A percentile compares a stretch with the other conserved stretches of the same genome.
Conservation (phyloP, 805 yeast genomes). For the Candida bentonensis region DNA sequence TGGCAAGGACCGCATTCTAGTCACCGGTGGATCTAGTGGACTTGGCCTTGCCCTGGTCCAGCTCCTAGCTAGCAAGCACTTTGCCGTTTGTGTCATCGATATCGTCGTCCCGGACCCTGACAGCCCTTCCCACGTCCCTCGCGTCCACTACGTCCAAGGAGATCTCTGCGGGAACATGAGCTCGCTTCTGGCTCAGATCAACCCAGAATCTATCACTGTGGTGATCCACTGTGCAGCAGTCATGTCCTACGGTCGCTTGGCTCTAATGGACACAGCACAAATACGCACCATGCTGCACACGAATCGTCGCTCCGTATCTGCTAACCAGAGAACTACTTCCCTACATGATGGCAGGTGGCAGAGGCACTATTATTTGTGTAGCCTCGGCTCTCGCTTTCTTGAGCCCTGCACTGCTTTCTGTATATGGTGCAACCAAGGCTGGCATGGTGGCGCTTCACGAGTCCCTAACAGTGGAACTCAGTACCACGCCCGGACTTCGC, state of each 20-base stretch:
- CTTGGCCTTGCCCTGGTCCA: conserved; percentile 54
- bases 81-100: conserved; percentile 56
- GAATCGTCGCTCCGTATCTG: conserved; percentile 58
- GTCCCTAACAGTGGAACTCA: conserved; percentile 54
- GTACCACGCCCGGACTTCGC: conserved; percentile 39
- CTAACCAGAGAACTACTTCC: conserved; percentile 63
- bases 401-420: conserved; percentile 65
- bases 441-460: conserved; percentile 79
- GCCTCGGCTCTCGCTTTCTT: conserved; percentile 77
- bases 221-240: conserved; percentile 82
- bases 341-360: conserved; percentile 39
- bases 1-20: conserved; percentile 42
- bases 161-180: conserved; percentile 44
- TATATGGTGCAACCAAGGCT: conserved; percentile 84
- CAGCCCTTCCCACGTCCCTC: conserved; percentile 17
- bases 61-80: conserved; percentile 28
- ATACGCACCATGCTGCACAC: conserved; percentile 50
- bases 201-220: conserved; percentile 24
- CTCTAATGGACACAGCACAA: conserved; percentile 40
- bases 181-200: neutral
- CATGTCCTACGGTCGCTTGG: conserved; percentile 38
- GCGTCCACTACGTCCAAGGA: conserved; percentile 46
- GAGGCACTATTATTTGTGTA: conserved; percentile 71
- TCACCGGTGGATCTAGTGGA: conserved; percentile 81
- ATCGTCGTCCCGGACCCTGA: conserved; percentile 27